Percentiles rank a stretch among this genome's conserved stretches.
Evolutionary conservation across 768 basidiomycete species (phyloP).

Genomic region (Brasilioporus rufonigricans): DNA sequence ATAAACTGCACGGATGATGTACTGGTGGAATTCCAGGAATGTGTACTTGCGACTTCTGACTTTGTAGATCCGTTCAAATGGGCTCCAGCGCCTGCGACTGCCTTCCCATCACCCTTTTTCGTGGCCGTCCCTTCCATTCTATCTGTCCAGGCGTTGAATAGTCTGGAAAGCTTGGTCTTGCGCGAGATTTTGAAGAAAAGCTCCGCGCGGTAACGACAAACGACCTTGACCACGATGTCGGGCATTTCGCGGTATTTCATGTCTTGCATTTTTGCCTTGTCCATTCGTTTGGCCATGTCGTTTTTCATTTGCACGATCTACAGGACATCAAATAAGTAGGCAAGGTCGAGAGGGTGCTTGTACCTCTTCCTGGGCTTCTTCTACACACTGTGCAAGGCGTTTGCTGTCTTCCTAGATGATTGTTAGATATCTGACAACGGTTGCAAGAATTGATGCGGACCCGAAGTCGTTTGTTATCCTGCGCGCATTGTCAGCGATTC

Average conservation of each 20-base stretch:
- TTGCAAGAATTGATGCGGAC: constrained; percentile 41
- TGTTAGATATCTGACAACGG: constrained; percentile 20
- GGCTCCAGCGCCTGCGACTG: constrained; percentile 19
- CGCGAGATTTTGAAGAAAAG: constrained; percentile 92
- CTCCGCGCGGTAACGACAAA: constrained; percentile 86
- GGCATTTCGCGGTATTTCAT: constrained; percentile 81
- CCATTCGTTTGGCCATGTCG: constrained; percentile 76
- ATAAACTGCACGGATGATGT: constrained; percentile 69
- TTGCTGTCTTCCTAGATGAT: constrained; percentile 75
- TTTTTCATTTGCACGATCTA: constrained; percentile 80
- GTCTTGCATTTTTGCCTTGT: constrained; percentile 76
- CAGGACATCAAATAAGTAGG: neutral
- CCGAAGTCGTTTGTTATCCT: constrained; percentile 90
- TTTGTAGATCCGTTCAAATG: constrained; percentile 51
- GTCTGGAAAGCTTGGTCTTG: constrained; percentile 79
- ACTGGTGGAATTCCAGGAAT: constrained; percentile 38
- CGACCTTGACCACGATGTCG: constrained; percentile 88
- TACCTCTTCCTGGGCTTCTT: constrained; percentile 85
- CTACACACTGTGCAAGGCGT: constrained; percentile 73
- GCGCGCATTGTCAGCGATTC: constrained; percentile 16
- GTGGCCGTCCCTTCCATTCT: constrained; percentile 69
- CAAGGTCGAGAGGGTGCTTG: constrained; percentile 1
- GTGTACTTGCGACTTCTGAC: constrained; percentile 47
- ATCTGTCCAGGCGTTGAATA: constrained; percentile 87
- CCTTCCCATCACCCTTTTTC: constrained; percentile 43